Base-by-base conservation (phyloP, 1,284 basidiomycete species). In the Mrakiaceae sp. region DNA sequence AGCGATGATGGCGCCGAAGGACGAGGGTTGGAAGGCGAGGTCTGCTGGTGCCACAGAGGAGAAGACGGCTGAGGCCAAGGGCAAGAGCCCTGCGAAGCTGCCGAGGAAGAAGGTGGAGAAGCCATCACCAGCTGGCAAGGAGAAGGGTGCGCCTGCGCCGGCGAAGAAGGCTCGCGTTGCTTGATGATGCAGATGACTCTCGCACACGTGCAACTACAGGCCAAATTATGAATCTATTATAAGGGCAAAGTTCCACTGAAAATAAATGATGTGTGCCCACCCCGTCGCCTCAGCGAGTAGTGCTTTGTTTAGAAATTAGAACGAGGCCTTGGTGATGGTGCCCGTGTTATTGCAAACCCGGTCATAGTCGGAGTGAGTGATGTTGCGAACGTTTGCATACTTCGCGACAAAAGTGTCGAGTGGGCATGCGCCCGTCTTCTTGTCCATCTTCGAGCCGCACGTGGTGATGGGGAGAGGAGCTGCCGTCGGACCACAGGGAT, bases 351-450 rank as follows among this genome's bases (percentile, higher is more conserved):
- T 59, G 55, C 64, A 65, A 12, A 65, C 59, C 48, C 39, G 53
- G 40, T 60, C 52, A 54, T 61, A 65, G 43, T 5, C 50, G 11
- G n/a, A 50, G 16, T 56, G 46, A 7, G 59, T 61, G 42, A 65
- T 43, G 53, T 57, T 61, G 10, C 48, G n/a, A 46, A 47, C 43
- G 14, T 27, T 16, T 12, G 58, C 58, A 49, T 64, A 55, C 48
- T 48, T 52, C 27, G 46, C 64, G 48, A 60, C 72, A 63, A 80
- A 79, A 57, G 74, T 74, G 9, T 69, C 73, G 51, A 80, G 69
- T 42, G 77, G 73, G 64, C 80, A 80, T n/a, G 76, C 72, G 48
- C 79, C 79, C 51, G 73, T 74, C 67, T 50, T 71, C 60, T 58
- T 66, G 69, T 79, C 75, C 49, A 68, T 63, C 58, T 68, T 60